Evolutionary conservation across 805 yeast genomes (phyloP), one percentile per base, ranked within the genome.

Genomic region (Ogataea salicorniae): DNA sequence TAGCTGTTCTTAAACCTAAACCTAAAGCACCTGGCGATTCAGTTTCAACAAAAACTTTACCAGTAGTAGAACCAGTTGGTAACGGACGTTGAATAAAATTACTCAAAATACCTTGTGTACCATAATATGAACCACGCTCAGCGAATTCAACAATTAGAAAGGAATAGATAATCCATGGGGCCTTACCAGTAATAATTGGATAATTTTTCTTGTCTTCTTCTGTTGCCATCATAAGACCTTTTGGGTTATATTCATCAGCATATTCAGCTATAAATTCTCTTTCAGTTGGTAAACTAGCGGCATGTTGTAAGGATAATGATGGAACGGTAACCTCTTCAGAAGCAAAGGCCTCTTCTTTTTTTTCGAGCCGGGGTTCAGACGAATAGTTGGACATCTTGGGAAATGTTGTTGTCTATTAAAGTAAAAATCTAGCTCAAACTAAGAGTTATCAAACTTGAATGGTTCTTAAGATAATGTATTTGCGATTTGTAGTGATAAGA

Each of bases 71-170:
- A 40, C 75, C 75, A 35, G 58, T 60, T 14, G 81, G 81, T 41
- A 76, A 61, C n/a, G 78, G 76, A 63, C 79, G 69, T 63, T 73
- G 76, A 47, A 76, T 70, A 53, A 76, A 76, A 57, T 77, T 77
- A 31, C 75, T 61, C 46, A 76, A 66, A 41, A 73, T 59, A 54
- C 73, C 74, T 37, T 66, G 56, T 9, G 69, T 68, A 22, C 80
- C 77, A 53, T 74, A 77, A 56, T 76, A 77, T 6, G 80, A 75
- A 46, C 77, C 81, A 64, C 81, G 70, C 61, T 77, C 81, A 17
- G 80, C 78, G 54, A 77, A 73, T 55, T 77, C 82, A 39, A 71
- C 59, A 39, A 62, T 46, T 52, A 78, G 80, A 48, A 82, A 74
- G 46, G 80, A 64, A 64, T 79, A 80, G 36, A 75, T 64, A 31